Conservation (phyloP, 1,139 yeast species). For the Petasospora fabianii region DNA sequence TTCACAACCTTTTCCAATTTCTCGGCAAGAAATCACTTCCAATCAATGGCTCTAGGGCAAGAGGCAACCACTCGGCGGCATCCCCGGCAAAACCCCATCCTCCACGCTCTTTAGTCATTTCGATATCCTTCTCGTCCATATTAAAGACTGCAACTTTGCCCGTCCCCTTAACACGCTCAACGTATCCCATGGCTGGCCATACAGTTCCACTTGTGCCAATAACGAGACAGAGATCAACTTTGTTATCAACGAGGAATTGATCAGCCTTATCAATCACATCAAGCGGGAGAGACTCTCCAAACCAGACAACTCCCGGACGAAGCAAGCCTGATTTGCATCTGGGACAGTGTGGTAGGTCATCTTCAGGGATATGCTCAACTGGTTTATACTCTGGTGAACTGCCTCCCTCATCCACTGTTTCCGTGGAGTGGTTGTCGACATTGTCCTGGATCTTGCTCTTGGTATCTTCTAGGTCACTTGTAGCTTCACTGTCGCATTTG, state of each 20-base stretch:
- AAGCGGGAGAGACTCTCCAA: conserved; percentile 78
- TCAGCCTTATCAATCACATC: conserved; percentile 62
- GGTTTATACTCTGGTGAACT: conserved; percentile 50
- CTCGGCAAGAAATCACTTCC: conserved; percentile 30
- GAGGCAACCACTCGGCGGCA: conserved; percentile 68
- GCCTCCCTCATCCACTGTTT: no score
- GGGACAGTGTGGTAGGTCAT: conserved; percentile 75
- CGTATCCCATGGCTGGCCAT: conserved; percentile 91
- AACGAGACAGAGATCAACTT: conserved; percentile 71
- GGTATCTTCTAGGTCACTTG: conserved; percentile 8
- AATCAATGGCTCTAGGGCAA: conserved; percentile 53
- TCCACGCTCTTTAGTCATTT: conserved; percentile 38
- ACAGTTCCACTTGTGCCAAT: conserved; percentile 83
- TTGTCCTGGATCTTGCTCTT: no score
- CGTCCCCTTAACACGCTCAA: conserved; percentile 63
- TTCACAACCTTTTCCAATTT: conserved; percentile 24
- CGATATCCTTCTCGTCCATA: conserved; percentile 46
- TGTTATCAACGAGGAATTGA: conserved; percentile 54
- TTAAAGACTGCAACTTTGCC: conserved; percentile 85
- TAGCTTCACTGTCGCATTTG: conserved; percentile 6
- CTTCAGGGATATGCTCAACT: conserved; percentile 42
- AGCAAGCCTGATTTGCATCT: conserved; percentile 56
- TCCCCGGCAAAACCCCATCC: conserved; percentile 82
- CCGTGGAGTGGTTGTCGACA: no score
- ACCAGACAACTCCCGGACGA: conserved; percentile 92